Evolutionary conservation across 345 rosid genomes (phyloP).

Genomic region (rapeseed (Brassica napus)): DNA sequence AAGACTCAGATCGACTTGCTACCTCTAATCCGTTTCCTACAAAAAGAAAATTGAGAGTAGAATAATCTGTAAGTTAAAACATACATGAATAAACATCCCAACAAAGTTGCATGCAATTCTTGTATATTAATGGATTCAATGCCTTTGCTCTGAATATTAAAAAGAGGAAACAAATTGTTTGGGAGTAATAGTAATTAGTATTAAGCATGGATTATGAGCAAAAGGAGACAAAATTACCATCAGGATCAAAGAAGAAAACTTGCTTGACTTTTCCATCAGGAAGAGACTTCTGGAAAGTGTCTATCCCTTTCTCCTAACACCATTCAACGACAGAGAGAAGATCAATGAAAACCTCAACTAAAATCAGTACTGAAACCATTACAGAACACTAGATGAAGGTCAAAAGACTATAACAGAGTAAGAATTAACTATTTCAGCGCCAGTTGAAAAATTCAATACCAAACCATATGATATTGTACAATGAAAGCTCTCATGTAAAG

Average conservation of each 20-base stretch:
- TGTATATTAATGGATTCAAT: background rate
- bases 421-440: background rate
- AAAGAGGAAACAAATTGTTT: background rate
- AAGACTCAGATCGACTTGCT: constrained; percentile 54
- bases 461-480: background rate
- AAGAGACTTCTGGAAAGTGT: constrained; percentile 62
- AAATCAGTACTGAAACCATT: background rate
- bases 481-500: background rate
- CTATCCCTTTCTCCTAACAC: constrained; percentile 75
- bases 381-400: background rate
- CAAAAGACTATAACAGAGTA: constrained; percentile 7
- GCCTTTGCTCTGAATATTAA: background rate
- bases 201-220: background rate
- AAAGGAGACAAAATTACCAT: constrained; percentile 52
- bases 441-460: background rate
- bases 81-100: background rate
- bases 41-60: background rate
- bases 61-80: constrained; percentile 8
- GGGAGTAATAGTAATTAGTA: background rate
- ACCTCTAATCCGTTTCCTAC: constrained; percentile 96
- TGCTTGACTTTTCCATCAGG: constrained; percentile 76
- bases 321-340: background rate
- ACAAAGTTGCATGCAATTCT: background rate
- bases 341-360: background rate
- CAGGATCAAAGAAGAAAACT: constrained; percentile 94